Conservation (phyloP, 805 yeast species). For the Limtongia smithiae region DNA sequence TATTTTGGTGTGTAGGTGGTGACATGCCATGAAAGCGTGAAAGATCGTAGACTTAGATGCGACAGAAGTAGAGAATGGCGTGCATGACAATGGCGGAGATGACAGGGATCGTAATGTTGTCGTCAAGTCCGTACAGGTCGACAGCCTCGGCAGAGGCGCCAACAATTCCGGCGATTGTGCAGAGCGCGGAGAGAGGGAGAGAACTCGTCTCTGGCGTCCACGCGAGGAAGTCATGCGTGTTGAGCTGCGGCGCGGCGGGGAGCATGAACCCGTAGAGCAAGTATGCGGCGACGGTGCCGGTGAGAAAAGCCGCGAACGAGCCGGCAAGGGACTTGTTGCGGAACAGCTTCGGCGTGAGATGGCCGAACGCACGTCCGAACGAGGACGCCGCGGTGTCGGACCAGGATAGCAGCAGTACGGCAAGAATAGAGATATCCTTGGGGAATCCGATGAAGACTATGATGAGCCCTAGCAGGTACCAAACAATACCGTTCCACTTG, state of each 20-base stretch:
- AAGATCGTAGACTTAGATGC: not conserved
- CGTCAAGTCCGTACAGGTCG: slow-evolving; percentile 74
- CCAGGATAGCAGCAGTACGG: slow-evolving; percentile 85
- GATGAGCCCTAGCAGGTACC: slow-evolving; percentile 77
- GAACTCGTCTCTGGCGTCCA: slow-evolving; percentile 64
- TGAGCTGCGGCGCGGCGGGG: slow-evolving; percentile 41
- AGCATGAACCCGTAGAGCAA: slow-evolving; percentile 69
- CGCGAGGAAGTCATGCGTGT: slow-evolving; percentile 43
- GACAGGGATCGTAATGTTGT: slow-evolving; percentile 91
- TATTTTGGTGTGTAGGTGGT: no score
- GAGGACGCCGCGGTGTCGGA: slow-evolving; percentile 97
- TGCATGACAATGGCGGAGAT: slow-evolving; percentile 67
- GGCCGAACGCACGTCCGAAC: slow-evolving; percentile 80
- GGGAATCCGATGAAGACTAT: slow-evolving; percentile 67
- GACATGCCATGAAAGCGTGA: no score
- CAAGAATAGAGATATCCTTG: slow-evolving; percentile 66
- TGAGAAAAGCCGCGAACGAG: slow-evolving; percentile 73
- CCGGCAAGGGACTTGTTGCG: slow-evolving; percentile 85
- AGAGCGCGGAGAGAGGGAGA: slow-evolving; percentile 51
- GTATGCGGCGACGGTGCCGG: slow-evolving; percentile 66
- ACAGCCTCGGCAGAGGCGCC: slow-evolving; percentile 87
- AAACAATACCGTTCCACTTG: slow-evolving; percentile 76
- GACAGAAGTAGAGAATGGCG: slow-evolving; percentile 41
- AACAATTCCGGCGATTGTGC: slow-evolving; percentile 67
- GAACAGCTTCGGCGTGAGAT: slow-evolving; percentile 73